phyloP scores from a whole-genome alignment of 805 yeast species.

The Limtongozyma cylindracea region DNA sequence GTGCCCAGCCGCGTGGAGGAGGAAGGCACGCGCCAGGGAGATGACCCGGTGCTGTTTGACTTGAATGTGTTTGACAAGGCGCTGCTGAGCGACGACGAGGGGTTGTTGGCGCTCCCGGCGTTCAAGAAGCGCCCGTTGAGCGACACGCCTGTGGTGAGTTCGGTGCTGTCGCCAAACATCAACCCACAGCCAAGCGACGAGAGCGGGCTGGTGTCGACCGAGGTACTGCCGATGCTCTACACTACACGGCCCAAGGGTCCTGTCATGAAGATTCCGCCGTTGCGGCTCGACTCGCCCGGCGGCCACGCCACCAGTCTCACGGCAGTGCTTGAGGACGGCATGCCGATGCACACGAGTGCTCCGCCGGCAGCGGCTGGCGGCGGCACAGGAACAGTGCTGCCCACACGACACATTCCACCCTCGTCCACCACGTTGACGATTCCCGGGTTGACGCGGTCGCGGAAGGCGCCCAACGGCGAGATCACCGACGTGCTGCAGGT shows the following conservation, averaged over 20 bases:
- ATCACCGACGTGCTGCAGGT: slow-evolving; percentile 42
- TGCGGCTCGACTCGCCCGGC: background rate
- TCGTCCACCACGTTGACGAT: slow-evolving; percentile 67
- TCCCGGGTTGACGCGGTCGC: slow-evolving; percentile 74
- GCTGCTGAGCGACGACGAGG: too few relatives aligned
- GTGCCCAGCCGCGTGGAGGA: too few relatives aligned
- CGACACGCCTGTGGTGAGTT: slow-evolving; percentile 47
- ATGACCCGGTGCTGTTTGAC: too few relatives aligned
- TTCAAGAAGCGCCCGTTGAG: slow-evolving; percentile 51
- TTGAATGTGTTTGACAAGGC: too few relatives aligned
- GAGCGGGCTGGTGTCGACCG: slow-evolving; percentile 3
- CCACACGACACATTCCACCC: too few relatives aligned
- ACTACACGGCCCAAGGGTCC: too few relatives aligned
- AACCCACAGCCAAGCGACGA: slow-evolving; percentile 5
- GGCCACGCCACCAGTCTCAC: background rate
- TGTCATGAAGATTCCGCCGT: too few relatives aligned
- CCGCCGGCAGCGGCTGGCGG: too few relatives aligned
- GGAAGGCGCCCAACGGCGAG: slow-evolving; percentile 52
- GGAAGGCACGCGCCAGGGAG: too few relatives aligned
- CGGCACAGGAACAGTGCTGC: too few relatives aligned
- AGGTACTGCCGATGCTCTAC: background rate
- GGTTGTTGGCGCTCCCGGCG: slow-evolving; percentile 13
- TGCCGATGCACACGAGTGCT: slow-evolving; percentile 9
- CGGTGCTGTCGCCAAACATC: slow-evolving; percentile 24
- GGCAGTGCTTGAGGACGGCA: slow-evolving; percentile 7